Percentiles rank a stretch among this genome's conserved stretches.
phyloP scores from a whole-genome alignment of 192 early-diverging fungal species.

The Anaeromyces robustus region DNA sequence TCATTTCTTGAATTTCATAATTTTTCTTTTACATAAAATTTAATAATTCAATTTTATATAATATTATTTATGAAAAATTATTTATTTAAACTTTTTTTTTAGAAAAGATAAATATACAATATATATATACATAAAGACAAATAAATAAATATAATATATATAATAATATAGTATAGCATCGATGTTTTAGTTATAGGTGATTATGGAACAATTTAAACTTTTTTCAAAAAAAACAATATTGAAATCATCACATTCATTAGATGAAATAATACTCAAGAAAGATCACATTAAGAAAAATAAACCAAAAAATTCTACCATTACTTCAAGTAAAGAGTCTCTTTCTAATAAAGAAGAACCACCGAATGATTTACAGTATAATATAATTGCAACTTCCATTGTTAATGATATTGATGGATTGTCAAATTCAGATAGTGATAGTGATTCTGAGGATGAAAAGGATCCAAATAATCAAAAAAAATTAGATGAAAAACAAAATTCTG shows the following conservation, averaged over 20 bases:
- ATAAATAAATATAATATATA: too few relatives aligned
- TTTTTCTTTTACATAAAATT: too few relatives aligned
- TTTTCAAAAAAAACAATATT: background rate
- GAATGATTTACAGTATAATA: background rate
- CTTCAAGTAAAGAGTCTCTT: too few relatives aligned
- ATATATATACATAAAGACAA: too few relatives aligned
- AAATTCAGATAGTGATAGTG: background rate
- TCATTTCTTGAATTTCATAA: too few relatives aligned
- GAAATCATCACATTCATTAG: background rate
- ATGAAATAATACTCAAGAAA: background rate
- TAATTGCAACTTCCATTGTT: background rate
- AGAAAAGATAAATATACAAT: too few relatives aligned
- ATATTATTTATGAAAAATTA: too few relatives aligned
- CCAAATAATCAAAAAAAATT: background rate
- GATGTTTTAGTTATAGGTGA: too few relatives aligned
- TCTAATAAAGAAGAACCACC: background rate
- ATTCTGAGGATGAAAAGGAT: too few relatives aligned
- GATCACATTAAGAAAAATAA: background rate
- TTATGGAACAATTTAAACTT: background rate
- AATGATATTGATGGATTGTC: background rate
- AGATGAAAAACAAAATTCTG: background rate
- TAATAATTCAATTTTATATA: too few relatives aligned
- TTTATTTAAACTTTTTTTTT: too few relatives aligned
- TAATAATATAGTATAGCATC: too few relatives aligned
- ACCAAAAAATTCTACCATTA: background rate